A percentile compares a stretch with the other conserved stretches of the same genome.
Conservation (phyloP, 352 stramenopile genomes). For the Phytophthora sansomeana region DNA sequence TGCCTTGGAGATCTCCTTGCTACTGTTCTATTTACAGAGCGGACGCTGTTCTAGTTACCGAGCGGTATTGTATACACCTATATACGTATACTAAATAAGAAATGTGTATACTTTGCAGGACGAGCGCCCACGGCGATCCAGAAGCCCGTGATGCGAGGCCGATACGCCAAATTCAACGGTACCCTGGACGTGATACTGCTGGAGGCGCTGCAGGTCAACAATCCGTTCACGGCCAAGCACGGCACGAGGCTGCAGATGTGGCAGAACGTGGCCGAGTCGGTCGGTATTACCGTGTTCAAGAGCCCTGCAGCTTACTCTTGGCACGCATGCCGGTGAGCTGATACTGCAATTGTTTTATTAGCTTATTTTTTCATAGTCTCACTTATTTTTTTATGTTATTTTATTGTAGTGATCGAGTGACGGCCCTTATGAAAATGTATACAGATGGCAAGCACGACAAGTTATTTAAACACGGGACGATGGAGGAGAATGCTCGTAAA, state of each 20-base stretch:
- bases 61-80: not conserved
- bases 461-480: conserved; percentile 81
- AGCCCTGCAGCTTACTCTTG: conserved; percentile 80
- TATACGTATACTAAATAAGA: not conserved
- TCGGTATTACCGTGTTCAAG: conserved; percentile 70
- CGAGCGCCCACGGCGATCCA: conserved; percentile 15
- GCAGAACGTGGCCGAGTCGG: conserved; percentile 70
- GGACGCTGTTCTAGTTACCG: not conserved
- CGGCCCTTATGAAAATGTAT: conserved; percentile 82
- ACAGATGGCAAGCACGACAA: conserved; percentile 84
- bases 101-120: conserved; percentile 5
- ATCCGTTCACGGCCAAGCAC: conserved; percentile 85
- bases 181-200: conserved; percentile 83
- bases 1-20: too few species aligned
- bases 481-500: conserved; percentile 76
- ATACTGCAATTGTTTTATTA: too few species aligned
- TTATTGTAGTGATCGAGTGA: conserved; percentile 67
- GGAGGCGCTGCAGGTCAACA: conserved; percentile 73
- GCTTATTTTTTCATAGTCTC: conserved; percentile 3
- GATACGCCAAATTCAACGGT: conserved; percentile 85
- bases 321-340: conserved; percentile 82
- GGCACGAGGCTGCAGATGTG: conserved; percentile 86
- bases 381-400: conserved; percentile 19
- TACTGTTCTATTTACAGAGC: conserved; percentile 26
- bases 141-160: conserved; percentile 52